A percentile compares a stretch with the other conserved stretches of the same genome.
Evolutionary conservation across 2,329 filamentous ascomycete species (phyloP).

Genomic region (Pyrenophora graminea): DNA sequence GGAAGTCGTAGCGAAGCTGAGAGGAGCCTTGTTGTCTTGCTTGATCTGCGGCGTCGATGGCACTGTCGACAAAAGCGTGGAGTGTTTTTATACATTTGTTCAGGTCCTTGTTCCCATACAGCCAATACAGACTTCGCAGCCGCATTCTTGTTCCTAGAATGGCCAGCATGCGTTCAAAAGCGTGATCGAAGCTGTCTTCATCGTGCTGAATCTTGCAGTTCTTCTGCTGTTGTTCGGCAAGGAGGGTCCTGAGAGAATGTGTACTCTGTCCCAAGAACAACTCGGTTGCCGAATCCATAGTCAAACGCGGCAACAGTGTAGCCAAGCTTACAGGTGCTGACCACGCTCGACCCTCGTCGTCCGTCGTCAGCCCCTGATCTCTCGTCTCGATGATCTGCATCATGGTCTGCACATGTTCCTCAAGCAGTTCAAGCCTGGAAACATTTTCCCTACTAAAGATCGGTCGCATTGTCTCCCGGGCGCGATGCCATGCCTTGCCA

Average conservation of each 20-base stretch:
- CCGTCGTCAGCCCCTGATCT: neutral
- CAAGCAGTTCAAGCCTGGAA: slow-evolving; percentile 1
- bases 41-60: slow-evolving; percentile 6
- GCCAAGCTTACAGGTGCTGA: slow-evolving; percentile 5
- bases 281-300: slow-evolving; percentile 10
- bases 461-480: slow-evolving; percentile 10
- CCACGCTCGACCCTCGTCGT: slow-evolving; percentile 1
- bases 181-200: slow-evolving; percentile 2
- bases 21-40: slow-evolving; percentile 1
- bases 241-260: neutral
- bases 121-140: slow-evolving; percentile 7
- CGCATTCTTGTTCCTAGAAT: slow-evolving; percentile 9
- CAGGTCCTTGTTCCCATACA: slow-evolving; percentile 6
- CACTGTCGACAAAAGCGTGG: slow-evolving; percentile 5
- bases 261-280: slow-evolving; percentile 5
- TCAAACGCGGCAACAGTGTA: slow-evolving; percentile 2
- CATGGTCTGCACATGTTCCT: slow-evolving; percentile 4
- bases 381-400: neutral
- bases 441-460: slow-evolving; percentile 8
- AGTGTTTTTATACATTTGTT: slow-evolving; percentile 2
- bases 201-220: neutral
- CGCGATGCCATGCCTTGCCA: slow-evolving; percentile 6
- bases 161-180: slow-evolving; percentile 7
- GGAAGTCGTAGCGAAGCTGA: slow-evolving; percentile 5
- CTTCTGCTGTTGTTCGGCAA: neutral